These are phyloP conservation scores for Rugonectria rugulosa DNA, from an alignment of 2,329 filamentous ascomycete species.

Conservation along the genomic window DNA sequence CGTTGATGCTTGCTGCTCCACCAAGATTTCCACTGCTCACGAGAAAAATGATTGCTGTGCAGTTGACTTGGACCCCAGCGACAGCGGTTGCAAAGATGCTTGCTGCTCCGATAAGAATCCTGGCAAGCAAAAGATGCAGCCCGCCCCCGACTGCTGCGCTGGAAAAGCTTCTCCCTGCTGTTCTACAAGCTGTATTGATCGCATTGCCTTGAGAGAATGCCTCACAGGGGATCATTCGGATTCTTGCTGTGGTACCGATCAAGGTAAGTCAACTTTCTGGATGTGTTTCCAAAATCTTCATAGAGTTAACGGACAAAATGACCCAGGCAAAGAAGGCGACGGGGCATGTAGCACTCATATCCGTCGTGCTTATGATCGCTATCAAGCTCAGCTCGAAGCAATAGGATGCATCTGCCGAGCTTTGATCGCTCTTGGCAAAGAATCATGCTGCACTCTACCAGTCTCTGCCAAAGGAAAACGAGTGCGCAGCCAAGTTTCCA, in stretches of 20 bases:
- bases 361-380: slow-evolving; percentile 46
- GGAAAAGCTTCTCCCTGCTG: neutral
- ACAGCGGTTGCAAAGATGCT: no score
- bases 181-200: slow-evolving; percentile 4
- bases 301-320: slow-evolving; percentile 10
- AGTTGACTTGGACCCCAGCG: no score
- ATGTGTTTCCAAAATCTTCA: neutral
- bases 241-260: neutral
- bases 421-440: slow-evolving; percentile 58
- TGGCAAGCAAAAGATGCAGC: neutral
- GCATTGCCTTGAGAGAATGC: slow-evolving; percentile 11
- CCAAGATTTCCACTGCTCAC: no score
- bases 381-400: slow-evolving; percentile 53
- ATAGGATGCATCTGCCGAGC: slow-evolving; percentile 63
- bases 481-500: slow-evolving; percentile 30
- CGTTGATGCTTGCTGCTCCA: no score
- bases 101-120: no score
- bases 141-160: slow-evolving; percentile 4
- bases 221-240: neutral
- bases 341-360: slow-evolving; percentile 49
- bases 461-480: neutral
- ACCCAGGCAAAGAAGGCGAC: slow-evolving; percentile 27
- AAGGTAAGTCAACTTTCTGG: slow-evolving; percentile 9
- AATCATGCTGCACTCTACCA: slow-evolving; percentile 54
- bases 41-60: no score